phyloP scores from a whole-genome alignment of 495 filamentous ascomycete genomes.

The Neurospora sublineolata region DNA sequence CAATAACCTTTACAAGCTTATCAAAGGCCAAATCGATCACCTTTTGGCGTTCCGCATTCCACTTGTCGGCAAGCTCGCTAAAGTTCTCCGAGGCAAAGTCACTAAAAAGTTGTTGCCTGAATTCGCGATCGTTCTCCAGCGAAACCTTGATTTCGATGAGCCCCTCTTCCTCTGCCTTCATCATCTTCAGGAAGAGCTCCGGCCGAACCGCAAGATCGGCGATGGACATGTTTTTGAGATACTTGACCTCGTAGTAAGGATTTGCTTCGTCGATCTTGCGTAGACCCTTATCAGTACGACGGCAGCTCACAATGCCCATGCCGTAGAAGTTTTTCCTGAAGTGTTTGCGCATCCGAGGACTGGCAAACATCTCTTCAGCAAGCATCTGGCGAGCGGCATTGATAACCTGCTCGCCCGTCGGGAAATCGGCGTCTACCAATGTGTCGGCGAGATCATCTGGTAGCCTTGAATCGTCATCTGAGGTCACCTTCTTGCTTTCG shows the following conservation, averaged over 20 bases:
- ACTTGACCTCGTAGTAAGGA: constrained; percentile 96
- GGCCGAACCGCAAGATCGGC: constrained; percentile 68
- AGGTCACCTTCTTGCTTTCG: constrained; percentile 63
- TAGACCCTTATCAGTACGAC: constrained; percentile 87
- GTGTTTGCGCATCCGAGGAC: constrained; percentile 79
- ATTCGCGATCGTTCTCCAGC: constrained; percentile 60
- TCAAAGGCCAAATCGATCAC: constrained; percentile 68
- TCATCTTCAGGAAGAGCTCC: constrained; percentile 86
- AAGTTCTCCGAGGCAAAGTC: constrained; percentile 87
- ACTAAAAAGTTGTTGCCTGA: constrained; percentile 61
- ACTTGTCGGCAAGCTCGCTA: constrained; percentile 88
- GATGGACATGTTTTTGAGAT: constrained; percentile 77
- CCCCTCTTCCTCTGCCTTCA: constrained; percentile 89
- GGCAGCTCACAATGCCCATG: constrained; percentile 70
- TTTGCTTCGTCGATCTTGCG: constrained; percentile 89
- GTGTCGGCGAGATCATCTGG: constrained; percentile 82
- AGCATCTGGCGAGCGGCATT: constrained; percentile 74
- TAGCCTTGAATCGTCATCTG: constrained; percentile 63
- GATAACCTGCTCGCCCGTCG: constrained; percentile 63
- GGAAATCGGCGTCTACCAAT: constrained; percentile 58
- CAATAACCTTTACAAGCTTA: constrained; percentile 74
- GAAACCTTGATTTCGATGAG: constrained; percentile 72
- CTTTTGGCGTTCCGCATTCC: constrained; percentile 78
- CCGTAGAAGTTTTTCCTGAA: constrained; percentile 73
- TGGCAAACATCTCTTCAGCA: constrained; percentile 79